A percentile compares a stretch with the other conserved stretches of the same genome.
Conservation (phyloP, 2,329 filamentous ascomycete genomes). For the Zasmidium cellare region DNA sequence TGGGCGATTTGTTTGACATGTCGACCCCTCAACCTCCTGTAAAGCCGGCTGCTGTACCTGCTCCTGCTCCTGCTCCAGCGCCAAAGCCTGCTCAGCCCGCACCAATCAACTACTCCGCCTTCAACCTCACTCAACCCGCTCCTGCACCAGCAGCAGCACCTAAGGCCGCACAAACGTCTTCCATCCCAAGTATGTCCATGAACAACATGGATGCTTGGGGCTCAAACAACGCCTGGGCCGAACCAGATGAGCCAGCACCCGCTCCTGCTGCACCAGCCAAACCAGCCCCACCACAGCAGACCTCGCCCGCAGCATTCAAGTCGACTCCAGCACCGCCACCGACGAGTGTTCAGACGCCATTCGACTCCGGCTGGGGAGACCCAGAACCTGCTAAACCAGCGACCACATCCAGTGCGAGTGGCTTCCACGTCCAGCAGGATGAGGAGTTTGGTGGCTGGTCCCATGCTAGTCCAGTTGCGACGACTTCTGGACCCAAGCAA, state of each 20-base stretch:
- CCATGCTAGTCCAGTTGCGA: constrained; percentile 58
- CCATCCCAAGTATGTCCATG: constrained; percentile 41
- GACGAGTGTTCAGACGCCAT: constrained; percentile 17
- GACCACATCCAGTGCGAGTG: constrained; percentile 22
- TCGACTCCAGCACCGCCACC: constrained; percentile 34
- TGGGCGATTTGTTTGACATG: constrained; percentile 83
- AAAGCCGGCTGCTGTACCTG: constrained; percentile 33
- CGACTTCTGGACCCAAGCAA: constrained; percentile 47
- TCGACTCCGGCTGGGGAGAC: constrained; percentile 62
- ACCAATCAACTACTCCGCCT: constrained; percentile 55
- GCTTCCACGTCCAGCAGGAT: constrained; percentile 69
- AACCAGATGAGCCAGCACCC: constrained; percentile 51
- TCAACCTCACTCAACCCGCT: constrained; percentile 68
- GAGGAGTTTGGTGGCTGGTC: constrained; percentile 97
- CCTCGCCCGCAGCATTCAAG: constrained; percentile 45
- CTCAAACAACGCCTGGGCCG: constrained; percentile 76
- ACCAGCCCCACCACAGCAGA: constrained; percentile 35
- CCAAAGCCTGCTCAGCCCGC: constrained; percentile 33
- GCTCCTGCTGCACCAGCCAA: constrained; percentile 37
- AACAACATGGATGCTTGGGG: constrained; percentile 77
- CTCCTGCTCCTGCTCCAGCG: constrained; percentile 28
- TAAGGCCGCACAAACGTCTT: constrained; percentile 35
- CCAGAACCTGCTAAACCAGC: constrained; percentile 59
- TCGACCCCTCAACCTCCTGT: constrained; percentile 41
- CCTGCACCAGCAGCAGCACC: constrained; percentile 41